Evolutionary conservation across 2,329 filamentous ascomycete genomes (phyloP), one percentile per base, ranked within the genome.

Genomic region (Fusarium dlaminii): DNA sequence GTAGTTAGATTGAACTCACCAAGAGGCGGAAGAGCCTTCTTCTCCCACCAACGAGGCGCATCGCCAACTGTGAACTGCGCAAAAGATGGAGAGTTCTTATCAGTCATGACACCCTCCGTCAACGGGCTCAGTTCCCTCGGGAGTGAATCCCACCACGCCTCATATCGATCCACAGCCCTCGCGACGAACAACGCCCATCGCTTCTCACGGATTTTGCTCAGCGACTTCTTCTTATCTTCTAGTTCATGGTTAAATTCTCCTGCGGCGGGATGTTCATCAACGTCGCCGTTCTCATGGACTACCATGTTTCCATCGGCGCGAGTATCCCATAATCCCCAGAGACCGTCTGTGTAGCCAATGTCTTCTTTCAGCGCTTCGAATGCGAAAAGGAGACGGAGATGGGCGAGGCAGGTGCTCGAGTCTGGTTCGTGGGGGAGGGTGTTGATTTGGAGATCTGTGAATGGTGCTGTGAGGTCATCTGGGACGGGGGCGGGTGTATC

Each of bases 181-280:
- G 89, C 85, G 8, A 93, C 86, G 75, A 90, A 93, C 20, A 93
- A 79, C 3, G 87, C 87, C 91, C 92, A 94, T 77, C 91, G 83
- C 81, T 92, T 92, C 81, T 93, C 91, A 8, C 88, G 84, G 22
- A 92, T 82, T 43, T 85, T 85, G 34, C 86, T 85, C 8, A 88
- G 81, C 3, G 84, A 42, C 12, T 70, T 43, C 22, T 68, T 70
- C 46, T 68, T 71, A 8, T 75, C 61, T 2, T 72, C 62, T 0
- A 65, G 80, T 64, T 84, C 82, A 3, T 65, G 36, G 14, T 13
- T 36, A 2, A 78, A 78, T 14, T 48, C n/a, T 0, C n/a, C 51
- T 24, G 30, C 22, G 27, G 40, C 32, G 0, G 61, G 32, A n/a
- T 52, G 48, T 4, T 75, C 76, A 2, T 66, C 30, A 14, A 78